These are phyloP conservation scores for Taxawa tesnikishii DNA, from an alignment of 2,329 filamentous ascomycete species.

Conservation along the genomic window DNA sequence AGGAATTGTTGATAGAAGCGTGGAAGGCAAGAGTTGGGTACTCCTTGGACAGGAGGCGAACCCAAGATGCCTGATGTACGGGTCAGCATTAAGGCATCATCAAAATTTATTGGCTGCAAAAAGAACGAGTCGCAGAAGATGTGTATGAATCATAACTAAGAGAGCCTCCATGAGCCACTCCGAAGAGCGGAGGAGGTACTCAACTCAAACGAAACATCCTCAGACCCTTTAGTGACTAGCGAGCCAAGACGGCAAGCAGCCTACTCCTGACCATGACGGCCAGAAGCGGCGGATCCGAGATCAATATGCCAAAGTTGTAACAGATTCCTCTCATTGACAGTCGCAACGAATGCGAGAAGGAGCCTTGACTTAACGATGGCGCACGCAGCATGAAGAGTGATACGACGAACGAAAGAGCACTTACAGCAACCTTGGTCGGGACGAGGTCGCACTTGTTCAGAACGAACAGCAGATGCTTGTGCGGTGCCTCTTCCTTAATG, in stretches of 20 bases:
- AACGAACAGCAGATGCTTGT: slow-evolving; percentile 88
- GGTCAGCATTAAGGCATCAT: slow-evolving; percentile 17
- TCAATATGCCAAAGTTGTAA: slow-evolving; percentile 99
- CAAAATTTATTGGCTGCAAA: too few relatives aligned
- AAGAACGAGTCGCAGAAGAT: slow-evolving; percentile 14
- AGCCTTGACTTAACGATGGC: slow-evolving; percentile 89
- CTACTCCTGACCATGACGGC: slow-evolving; percentile 54
- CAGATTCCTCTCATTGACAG: slow-evolving; percentile 69
- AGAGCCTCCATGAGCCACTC: slow-evolving; percentile 62
- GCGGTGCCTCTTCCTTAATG: slow-evolving; percentile 79
- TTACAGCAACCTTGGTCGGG: slow-evolving; percentile 87
- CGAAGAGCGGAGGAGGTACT: slow-evolving; percentile 57
- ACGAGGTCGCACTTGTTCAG: slow-evolving; percentile 90
- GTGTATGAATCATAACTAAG: slow-evolving; percentile 99
- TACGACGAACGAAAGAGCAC: slow-evolving; percentile 31
- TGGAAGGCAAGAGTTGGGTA: slow-evolving; percentile 93
- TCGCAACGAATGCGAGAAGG: slow-evolving; percentile 49
- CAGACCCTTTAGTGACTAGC: slow-evolving; percentile 59
- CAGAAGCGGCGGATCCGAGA: slow-evolving; percentile 53
- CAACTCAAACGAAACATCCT: slow-evolving; percentile 96
- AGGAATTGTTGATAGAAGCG: slow-evolving; percentile 87
- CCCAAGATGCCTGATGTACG: slow-evolving; percentile 70
- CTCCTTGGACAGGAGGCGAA: slow-evolving; percentile 74
- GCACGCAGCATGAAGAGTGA: slow-evolving; percentile 22
- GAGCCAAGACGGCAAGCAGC: slow-evolving; percentile 79